phyloP scores from a whole-genome alignment of 129 eudicot species.

The Dittrichia graveolens region DNA sequence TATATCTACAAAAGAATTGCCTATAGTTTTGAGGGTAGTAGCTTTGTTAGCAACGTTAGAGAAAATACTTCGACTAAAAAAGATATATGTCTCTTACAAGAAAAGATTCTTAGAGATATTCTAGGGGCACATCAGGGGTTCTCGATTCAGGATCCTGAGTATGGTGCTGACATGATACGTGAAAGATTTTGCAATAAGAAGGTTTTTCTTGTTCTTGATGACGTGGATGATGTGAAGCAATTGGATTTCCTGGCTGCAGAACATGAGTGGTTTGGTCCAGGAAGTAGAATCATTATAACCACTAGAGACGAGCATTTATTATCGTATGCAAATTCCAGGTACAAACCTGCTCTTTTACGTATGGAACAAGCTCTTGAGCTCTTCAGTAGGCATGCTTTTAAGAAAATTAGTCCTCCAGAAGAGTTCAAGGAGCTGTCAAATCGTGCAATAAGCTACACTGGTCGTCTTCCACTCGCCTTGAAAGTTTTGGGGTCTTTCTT shows the following conservation, averaged over 20 bases:
- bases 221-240: neutral
- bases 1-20: neutral
- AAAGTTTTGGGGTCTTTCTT: neutral
- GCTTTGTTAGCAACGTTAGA: neutral
- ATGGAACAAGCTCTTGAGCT: neutral
- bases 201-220: slow-evolving; percentile 10
- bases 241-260: neutral
- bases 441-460: neutral
- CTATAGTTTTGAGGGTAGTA: neutral
- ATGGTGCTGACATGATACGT: neutral
- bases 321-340: neutral
- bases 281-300: neutral
- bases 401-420: neutral
- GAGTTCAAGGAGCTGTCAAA: neutral
- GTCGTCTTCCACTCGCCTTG: neutral
- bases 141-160: neutral
- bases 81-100: neutral
- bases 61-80: neutral
- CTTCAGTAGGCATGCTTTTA: neutral
- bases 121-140: neutral
- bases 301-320: neutral
- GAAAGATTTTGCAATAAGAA: neutral
- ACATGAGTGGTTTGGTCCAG: neutral
- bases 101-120: neutral
- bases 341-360: neutral